Evolutionary conservation across 345 rosid genomes (phyloP), one percentile per base, ranked within the genome.

Genomic region (Citrus glauca): DNA sequence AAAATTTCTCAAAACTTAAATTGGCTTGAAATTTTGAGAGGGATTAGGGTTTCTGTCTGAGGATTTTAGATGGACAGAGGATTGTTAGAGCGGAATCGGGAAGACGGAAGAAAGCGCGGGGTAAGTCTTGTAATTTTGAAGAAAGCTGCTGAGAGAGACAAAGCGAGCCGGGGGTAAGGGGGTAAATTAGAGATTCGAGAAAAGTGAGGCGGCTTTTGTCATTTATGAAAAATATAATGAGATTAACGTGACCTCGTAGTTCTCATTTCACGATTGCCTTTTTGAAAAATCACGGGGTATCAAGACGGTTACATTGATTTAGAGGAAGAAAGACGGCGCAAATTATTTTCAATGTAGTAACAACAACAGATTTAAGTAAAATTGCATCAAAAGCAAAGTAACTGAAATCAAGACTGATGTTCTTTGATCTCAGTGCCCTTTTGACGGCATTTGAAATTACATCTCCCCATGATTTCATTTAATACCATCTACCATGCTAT

Each of bases 31-130:
- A 42, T 27, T 45, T 71, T 45, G 64, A 71, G 7, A 17, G 60
- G 45, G 9, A 66, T 71, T 69, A 73, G 79, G 81, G 79, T 73
- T 74, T 13, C 60, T 56, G 55, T 64, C 38, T 33, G 59, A 77
- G 62, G 27, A 16, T 19, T 50, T 63, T 45, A 2, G 19, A 59
- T 5, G 59, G 27, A 16, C 32, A 33, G n/a, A 33, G 33, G 4
- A 32, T 10, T 27, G 45, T 42, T 1, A 28, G 4, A 24, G 19
- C 13, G 5, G 50, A 45, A 11, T 45, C 22, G 35, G 27, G 8
- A 37, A 11, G 61, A 19, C 25, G 71, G 37, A 17, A 40, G 74
- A 69, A 40, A 35, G 61, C 24, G 33, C 32, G 65, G 27, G 72
- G 71, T 11, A 50, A n/a, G 2, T 14, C 37, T 8, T 60, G 77